These are phyloP conservation scores for Aspergillus sclerotiicarbonarius DNA, from an alignment of 495 filamentous ascomycete species.

Conservation along the genomic window DNA sequence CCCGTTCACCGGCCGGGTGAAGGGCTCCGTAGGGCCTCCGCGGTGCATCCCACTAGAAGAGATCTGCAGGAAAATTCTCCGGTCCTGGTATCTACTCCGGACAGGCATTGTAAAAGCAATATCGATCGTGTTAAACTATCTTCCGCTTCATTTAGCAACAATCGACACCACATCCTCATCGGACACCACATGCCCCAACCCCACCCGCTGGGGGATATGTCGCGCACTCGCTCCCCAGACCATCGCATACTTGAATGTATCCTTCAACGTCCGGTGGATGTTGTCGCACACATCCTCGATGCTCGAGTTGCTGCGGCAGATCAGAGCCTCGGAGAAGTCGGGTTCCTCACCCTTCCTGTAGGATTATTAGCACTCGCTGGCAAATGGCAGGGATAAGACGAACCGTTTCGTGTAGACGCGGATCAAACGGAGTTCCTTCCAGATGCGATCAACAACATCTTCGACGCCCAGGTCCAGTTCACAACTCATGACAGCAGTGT, in stretches of 20 bases:
- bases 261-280: constrained; percentile 91
- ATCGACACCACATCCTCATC: constrained; percentile 99
- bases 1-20: too few species aligned
- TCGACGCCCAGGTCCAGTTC: constrained; percentile 96
- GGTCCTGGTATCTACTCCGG: neutral
- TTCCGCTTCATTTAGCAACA: constrained; percentile 49
- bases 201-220: constrained; percentile 93
- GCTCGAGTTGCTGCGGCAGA: constrained; percentile 79
- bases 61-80: too few species aligned
- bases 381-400: constrained; percentile 5
- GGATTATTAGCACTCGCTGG: constrained; percentile 4
- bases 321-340: constrained; percentile 88
- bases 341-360: constrained; percentile 81
- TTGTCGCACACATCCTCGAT: constrained; percentile 98
- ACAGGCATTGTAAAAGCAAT: too few species aligned
- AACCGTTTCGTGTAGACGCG: constrained; percentile 91
- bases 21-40: too few species aligned
- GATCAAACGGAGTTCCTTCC: constrained; percentile 90
- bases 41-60: too few species aligned
- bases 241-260: constrained; percentile 97
- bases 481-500: constrained; percentile 97
- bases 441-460: constrained; percentile 92
- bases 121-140: constrained; percentile 3
- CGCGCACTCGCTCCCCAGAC: constrained; percentile 97
- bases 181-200: constrained; percentile 77